Evolutionary conservation across 768 basidiomycete species (phyloP).

Genomic region (Obba rivulosa): DNA sequence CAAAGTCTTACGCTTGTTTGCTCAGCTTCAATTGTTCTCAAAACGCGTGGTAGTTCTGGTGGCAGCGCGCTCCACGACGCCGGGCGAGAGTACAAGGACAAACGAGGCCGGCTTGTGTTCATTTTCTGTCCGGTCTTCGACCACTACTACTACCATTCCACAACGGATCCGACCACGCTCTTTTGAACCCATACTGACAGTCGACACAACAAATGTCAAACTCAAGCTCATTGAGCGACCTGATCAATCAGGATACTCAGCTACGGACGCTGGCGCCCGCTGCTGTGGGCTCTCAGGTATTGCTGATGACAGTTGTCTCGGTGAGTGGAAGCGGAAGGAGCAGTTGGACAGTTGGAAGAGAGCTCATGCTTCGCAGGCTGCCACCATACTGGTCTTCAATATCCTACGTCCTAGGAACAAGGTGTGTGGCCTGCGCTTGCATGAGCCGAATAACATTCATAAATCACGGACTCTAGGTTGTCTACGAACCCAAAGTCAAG

Average conservation of each 20-base stretch:
- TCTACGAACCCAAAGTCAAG: slow-evolving; percentile 93
- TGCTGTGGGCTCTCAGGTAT: slow-evolving; percentile 75
- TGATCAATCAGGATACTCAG: slow-evolving; percentile 21
- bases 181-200: too few species aligned
- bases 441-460: background rate
- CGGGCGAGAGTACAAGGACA: too few species aligned
- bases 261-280: slow-evolving; percentile 70
- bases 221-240: slow-evolving; percentile 15
- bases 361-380: slow-evolving; percentile 36
- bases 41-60: too few species aligned
- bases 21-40: too few species aligned
- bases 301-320: slow-evolving; percentile 66
- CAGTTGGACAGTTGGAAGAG: background rate
- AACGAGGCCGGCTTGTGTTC: too few species aligned
- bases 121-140: too few species aligned
- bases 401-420: slow-evolving; percentile 86
- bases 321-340: slow-evolving; percentile 38
- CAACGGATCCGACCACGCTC: too few species aligned
- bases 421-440: slow-evolving; percentile 35
- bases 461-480: slow-evolving; percentile 42
- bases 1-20: too few species aligned
- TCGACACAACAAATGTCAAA: slow-evolving; percentile 13
- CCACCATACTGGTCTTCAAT: slow-evolving; percentile 75
- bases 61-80: too few species aligned
- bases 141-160: too few species aligned